These are phyloP conservation scores for Delonix regia DNA, from an alignment of 306 rosid species.

Conservation along the genomic window DNA sequence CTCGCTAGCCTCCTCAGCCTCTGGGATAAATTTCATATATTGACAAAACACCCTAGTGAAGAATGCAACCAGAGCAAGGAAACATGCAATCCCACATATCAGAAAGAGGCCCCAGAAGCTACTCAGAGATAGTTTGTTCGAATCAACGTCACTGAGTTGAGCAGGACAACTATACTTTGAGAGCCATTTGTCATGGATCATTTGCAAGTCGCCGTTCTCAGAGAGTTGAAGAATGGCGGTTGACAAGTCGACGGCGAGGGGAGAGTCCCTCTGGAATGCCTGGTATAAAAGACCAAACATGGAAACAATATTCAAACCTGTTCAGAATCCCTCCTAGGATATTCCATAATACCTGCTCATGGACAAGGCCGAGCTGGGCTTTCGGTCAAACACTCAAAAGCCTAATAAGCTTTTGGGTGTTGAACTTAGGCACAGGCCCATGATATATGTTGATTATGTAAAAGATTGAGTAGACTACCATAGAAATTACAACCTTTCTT, in stretches of 20 bases:
- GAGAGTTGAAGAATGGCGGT: conserved; percentile 94
- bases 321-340: not conserved
- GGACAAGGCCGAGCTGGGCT: too few relatives aligned
- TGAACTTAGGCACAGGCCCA: too few relatives aligned
- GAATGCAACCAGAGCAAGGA: conserved; percentile 57
- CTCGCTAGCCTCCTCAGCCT: conserved; percentile 38
- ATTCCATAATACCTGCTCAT: too few relatives aligned
- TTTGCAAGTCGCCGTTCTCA: conserved; percentile 79
- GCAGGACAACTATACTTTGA: conserved; percentile 40
- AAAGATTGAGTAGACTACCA: too few relatives aligned
- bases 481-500: too few relatives aligned
- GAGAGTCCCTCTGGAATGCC: conserved; percentile 96
- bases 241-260: conserved; percentile 83
- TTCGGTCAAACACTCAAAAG: too few relatives aligned
- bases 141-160: conserved; percentile 39
- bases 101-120: conserved; percentile 94
- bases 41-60: conserved; percentile 55
- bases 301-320: not conserved
- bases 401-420: too few relatives aligned
- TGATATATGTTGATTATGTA: too few relatives aligned
- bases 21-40: conserved; percentile 53
- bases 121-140: conserved; percentile 54
- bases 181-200: conserved; percentile 82
- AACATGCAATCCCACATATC: conserved; percentile 60
- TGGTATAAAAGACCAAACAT: conserved; percentile 33